Percentiles rank a stretch among this genome's conserved stretches.
Conservation (phyloP, 2,329 filamentous ascomycete genomes). For the Graphilbum sp. region DNA sequence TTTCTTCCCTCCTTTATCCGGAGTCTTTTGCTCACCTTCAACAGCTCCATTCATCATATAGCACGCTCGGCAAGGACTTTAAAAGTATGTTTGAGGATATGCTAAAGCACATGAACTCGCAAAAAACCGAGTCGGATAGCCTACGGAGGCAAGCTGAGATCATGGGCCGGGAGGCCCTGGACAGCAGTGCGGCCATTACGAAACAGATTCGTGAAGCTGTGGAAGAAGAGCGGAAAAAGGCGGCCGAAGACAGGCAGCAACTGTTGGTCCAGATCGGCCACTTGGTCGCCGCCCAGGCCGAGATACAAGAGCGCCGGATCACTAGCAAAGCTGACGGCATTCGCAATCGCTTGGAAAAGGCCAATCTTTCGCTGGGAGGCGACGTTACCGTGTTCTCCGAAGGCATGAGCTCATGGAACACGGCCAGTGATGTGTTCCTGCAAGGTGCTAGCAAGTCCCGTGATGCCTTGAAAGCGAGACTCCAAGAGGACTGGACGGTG, state of each 20-base stretch:
- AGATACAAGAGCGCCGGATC: conserved; percentile 57
- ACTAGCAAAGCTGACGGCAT: conserved; percentile 45
- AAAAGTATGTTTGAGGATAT: conserved; percentile 73
- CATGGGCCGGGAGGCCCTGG: conserved; percentile 51
- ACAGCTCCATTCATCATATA: conserved; percentile 65
- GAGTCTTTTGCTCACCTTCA: conserved; percentile 20
- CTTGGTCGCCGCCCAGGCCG: conserved; percentile 60
- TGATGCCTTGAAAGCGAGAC: conserved; percentile 61
- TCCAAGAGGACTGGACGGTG: conserved; percentile 77
- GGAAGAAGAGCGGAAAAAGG: conserved; percentile 58
- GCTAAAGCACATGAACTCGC: conserved; percentile 54
- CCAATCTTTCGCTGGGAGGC: conserved; percentile 47
- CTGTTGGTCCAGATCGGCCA: conserved; percentile 60
- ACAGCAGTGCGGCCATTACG: conserved; percentile 52
- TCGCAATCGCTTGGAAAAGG: conserved; percentile 45
- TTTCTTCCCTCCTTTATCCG: no score
- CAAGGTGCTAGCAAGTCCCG: conserved; percentile 56
- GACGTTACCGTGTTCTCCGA: conserved; percentile 49
- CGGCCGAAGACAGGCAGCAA: conserved; percentile 55
- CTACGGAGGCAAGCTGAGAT: conserved; percentile 56
- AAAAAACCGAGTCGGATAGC: conserved; percentile 59
- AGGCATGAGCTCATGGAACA: conserved; percentile 60
- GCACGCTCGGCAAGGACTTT: conserved; percentile 68
- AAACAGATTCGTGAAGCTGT: conserved; percentile 51
- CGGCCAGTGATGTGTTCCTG: conserved; percentile 51